Evolutionary conservation across 805 yeast genomes (phyloP).

Genomic region (Middelhovenomyces tepae): DNA sequence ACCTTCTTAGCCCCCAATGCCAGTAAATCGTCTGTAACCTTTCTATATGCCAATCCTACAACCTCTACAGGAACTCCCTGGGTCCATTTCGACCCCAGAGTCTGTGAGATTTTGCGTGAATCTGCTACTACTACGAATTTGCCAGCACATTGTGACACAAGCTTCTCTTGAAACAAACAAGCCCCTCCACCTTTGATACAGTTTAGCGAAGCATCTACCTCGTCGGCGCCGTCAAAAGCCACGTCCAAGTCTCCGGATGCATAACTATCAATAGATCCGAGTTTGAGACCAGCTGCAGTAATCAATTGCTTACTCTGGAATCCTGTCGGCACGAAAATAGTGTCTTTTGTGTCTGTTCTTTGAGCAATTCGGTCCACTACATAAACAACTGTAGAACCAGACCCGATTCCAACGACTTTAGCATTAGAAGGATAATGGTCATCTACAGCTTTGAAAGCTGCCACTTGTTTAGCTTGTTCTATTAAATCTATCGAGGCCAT

Average conservation of each 20-base stretch:
- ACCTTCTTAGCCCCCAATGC: constrained; percentile 57
- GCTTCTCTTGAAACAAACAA: constrained; percentile 90
- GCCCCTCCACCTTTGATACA: constrained; percentile 99
- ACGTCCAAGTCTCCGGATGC: constrained; percentile 62
- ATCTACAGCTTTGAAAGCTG: constrained; percentile 90
- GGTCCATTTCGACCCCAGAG: constrained; percentile 73
- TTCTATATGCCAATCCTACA: constrained; percentile 78
- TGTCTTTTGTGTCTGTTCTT: constrained; percentile 37
- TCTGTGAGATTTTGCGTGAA: constrained; percentile 67
- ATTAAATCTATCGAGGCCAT: constrained; percentile 30
- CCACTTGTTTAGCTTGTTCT: constrained; percentile 79
- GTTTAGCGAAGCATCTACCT: constrained; percentile 71
- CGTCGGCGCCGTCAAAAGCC: constrained; percentile 98
- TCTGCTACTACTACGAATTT: constrained; percentile 87
- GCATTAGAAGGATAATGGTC: constrained; percentile 64
- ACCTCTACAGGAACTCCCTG: constrained; percentile 95
- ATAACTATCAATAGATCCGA: constrained; percentile 77
- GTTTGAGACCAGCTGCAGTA: constrained; percentile 63
- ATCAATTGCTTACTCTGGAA: constrained; percentile 88
- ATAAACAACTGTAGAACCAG: constrained; percentile 95
- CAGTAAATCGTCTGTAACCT: constrained; percentile 56
- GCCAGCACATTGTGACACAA: constrained; percentile 74
- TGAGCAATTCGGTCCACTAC: constrained; percentile 92
- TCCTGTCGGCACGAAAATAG: constrained; percentile 90
- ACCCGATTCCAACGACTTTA: constrained; percentile 92